Evolutionary conservation across 1,284 basidiomycete genomes (phyloP).

Genomic region (Microbotryum lychnidis-dioicae): DNA sequence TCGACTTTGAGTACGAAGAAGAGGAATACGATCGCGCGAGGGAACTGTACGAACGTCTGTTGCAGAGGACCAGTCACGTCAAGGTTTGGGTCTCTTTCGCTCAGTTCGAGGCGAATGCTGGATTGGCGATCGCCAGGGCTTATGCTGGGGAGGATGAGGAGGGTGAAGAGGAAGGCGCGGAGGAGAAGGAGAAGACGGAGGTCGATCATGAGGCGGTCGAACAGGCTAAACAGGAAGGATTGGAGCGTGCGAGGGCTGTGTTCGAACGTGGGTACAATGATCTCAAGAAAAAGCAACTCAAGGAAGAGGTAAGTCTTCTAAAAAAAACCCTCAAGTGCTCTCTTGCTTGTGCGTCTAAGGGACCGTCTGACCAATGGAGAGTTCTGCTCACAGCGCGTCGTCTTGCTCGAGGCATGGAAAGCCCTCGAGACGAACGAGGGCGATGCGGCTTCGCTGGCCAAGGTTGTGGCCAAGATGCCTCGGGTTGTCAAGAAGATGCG

Average conservation of each 20-base stretch:
- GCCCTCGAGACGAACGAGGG: slow-evolving; percentile 75
- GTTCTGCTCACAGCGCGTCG: slow-evolving; percentile 56
- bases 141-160: slow-evolving; percentile 48
- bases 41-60: slow-evolving; percentile 79
- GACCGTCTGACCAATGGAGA: background rate
- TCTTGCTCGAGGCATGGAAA: slow-evolving; percentile 87
- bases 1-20: slow-evolving; percentile 93
- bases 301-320: slow-evolving; percentile 67
- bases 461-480: slow-evolving; percentile 83
- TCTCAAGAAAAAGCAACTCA: slow-evolving; percentile 67
- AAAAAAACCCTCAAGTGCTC: background rate
- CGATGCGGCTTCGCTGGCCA: slow-evolving; percentile 53
- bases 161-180: slow-evolving; percentile 62
- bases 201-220: slow-evolving; percentile 40
- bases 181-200: slow-evolving; percentile 53
- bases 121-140: slow-evolving; percentile 33
- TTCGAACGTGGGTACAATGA: slow-evolving; percentile 81
- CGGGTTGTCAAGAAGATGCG: slow-evolving; percentile 76
- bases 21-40: slow-evolving; percentile 79
- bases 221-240: slow-evolving; percentile 55
- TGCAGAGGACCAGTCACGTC: slow-evolving; percentile 82
- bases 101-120: slow-evolving; percentile 39
- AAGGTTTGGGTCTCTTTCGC: slow-evolving; percentile 55
- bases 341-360: background rate
- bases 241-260: slow-evolving; percentile 59